Conservation (phyloP, 768 basidiomycete genomes). For the Phanerochaete carnosa region DNA sequence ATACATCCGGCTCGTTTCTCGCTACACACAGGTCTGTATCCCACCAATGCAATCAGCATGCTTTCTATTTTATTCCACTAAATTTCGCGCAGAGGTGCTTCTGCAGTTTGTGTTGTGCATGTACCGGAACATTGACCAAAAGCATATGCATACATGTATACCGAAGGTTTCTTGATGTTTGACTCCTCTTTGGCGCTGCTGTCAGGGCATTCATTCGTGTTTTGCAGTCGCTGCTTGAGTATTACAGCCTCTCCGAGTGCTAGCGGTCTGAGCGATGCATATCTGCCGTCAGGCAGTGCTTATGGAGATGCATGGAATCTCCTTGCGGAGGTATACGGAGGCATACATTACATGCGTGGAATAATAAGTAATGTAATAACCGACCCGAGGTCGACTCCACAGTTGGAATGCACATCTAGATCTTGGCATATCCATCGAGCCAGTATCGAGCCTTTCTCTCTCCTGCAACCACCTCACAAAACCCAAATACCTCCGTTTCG, state of each 20-base stretch:
- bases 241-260: too few relatives aligned
- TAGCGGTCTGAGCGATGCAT: too few relatives aligned
- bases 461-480: too few relatives aligned
- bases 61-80: neutral
- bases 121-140: neutral
- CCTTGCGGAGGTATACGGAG: neutral
- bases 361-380: neutral
- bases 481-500: too few relatives aligned
- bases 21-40: conserved; percentile 2
- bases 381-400: neutral
- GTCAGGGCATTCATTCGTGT: neutral
- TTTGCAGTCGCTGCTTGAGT: neutral
- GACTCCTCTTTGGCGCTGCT: neutral
- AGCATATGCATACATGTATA: neutral
- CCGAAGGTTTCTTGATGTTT: neutral
- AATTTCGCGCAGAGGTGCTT: neutral
- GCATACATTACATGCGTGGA: too few relatives aligned
- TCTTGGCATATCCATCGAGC: too few relatives aligned
- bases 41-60: conserved; percentile 4
- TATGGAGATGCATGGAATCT: too few relatives aligned
- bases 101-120: neutral
- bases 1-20: neutral
- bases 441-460: too few relatives aligned
- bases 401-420: neutral
- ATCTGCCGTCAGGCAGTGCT: too few relatives aligned